Evolutionary conservation across 352 stramenopile species (phyloP).

Genomic region (Thraustochytrium striatum): DNA sequence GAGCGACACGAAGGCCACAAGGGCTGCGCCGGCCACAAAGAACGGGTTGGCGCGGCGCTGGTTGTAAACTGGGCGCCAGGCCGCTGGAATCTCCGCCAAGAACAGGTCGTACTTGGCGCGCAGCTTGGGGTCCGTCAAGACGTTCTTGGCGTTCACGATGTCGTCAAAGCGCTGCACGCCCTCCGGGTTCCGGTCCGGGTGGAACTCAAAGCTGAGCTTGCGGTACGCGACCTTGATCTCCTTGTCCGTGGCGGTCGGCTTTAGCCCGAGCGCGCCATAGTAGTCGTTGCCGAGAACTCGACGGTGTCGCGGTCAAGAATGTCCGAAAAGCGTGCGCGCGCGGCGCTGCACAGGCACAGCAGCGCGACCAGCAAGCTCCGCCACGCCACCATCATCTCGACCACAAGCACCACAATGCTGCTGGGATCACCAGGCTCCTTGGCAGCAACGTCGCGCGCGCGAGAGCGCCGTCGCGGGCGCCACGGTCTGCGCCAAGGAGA

Average conservation of each 20-base stretch:
- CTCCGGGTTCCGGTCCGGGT: constrained; percentile 23
- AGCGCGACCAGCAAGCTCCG: background rate
- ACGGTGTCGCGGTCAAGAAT: background rate
- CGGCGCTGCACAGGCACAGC: background rate
- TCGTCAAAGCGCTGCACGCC: constrained; percentile 8
- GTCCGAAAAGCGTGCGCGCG: background rate
- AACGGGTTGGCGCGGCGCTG: background rate
- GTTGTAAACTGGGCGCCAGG: constrained; percentile 5
- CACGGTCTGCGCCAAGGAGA: background rate
- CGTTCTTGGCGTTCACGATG: constrained; percentile 4
- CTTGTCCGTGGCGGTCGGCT: background rate
- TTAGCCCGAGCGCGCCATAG: constrained; percentile 23
- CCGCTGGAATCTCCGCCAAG: background rate
- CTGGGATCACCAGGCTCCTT: background rate
- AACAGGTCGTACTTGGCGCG: constrained; percentile 19
- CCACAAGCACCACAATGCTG: background rate
- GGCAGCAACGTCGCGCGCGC: background rate
- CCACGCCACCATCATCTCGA: background rate
- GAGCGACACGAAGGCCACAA: background rate
- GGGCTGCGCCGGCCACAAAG: background rate
- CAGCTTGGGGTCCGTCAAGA: background rate
- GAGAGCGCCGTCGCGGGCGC: background rate
- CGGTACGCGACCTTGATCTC: constrained; percentile 13
- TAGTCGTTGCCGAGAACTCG: constrained; percentile 41
- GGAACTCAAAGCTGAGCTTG: background rate